Percentiles rank a stretch among this genome's conserved stretches.
These are phyloP conservation scores for Sarocladium strictum DNA, from an alignment of 2,329 filamentous ascomycete genomes.

Conservation along the genomic window DNA sequence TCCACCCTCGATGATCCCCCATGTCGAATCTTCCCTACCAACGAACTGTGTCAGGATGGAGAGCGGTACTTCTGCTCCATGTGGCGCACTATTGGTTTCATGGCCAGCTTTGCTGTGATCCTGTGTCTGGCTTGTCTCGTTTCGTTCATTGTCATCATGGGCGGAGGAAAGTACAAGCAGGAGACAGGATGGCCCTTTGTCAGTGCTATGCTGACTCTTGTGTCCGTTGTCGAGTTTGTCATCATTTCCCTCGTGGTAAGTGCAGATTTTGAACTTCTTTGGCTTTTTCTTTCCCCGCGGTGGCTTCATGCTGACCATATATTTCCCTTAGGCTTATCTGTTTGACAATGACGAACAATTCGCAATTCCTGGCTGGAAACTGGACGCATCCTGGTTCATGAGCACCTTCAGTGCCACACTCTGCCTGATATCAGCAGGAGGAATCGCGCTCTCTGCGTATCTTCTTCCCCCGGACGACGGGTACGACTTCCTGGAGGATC, in stretches of 20 bases:
- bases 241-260: slow-evolving; percentile 79
- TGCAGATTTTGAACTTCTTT: background rate
- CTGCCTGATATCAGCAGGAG: slow-evolving; percentile 46
- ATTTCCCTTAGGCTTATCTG: slow-evolving; percentile 60
- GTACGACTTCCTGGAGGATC: slow-evolving; percentile 63
- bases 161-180: slow-evolving; percentile 72
- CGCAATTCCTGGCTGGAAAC: slow-evolving; percentile 68
- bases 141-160: slow-evolving; percentile 69
- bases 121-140: slow-evolving; percentile 76
- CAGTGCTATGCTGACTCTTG: slow-evolving; percentile 56
- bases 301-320: background rate
- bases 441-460: slow-evolving; percentile 61
- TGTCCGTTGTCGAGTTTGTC: slow-evolving; percentile 65
- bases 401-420: slow-evolving; percentile 51
- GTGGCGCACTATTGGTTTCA: slow-evolving; percentile 84
- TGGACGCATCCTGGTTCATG: slow-evolving; percentile 75
- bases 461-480: slow-evolving; percentile 74
- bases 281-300: background rate
- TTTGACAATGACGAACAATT: slow-evolving; percentile 82
- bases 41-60: slow-evolving; percentile 27
- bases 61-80: slow-evolving; percentile 80
- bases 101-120: slow-evolving; percentile 81
- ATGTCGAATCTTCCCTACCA: slow-evolving; percentile 42
- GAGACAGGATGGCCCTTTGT: slow-evolving; percentile 80
- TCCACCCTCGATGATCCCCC: slow-evolving; percentile 57